Evolutionary conservation across 495 filamentous ascomycete genomes (phyloP).

Genomic region (Bacidia rubella): DNA sequence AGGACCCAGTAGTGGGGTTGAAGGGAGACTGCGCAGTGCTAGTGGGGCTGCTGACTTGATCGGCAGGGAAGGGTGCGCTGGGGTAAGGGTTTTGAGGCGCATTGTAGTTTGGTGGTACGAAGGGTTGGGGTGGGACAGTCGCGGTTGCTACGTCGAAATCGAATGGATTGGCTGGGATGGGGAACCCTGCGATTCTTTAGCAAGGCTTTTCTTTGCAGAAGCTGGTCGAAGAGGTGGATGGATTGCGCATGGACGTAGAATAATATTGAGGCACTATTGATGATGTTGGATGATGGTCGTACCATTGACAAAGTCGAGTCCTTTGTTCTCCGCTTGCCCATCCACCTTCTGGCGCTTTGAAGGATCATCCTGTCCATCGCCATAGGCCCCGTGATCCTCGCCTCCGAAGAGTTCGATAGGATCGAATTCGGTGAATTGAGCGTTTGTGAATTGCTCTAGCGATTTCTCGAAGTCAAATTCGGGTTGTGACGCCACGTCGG

Average conservation of each 20-base stretch:
- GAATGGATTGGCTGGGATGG: neutral
- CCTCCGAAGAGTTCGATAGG: slow-evolving; percentile 29
- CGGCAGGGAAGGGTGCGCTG: neutral
- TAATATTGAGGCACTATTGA: no score
- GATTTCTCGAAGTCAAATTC: slow-evolving; percentile 38
- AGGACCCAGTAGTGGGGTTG: neutral
- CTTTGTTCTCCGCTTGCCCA: slow-evolving; percentile 2
- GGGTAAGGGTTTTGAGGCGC: neutral
- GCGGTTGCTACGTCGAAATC: neutral
- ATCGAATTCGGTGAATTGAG: slow-evolving; percentile 89
- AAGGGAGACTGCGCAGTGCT: slow-evolving; percentile 5
- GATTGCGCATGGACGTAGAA: no score
- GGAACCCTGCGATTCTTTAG: neutral
- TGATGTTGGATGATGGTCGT: no score
- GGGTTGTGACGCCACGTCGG: slow-evolving; percentile 48
- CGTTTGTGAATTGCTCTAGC: slow-evolving; percentile 72
- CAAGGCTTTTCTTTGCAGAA: no score
- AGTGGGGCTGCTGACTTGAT: slow-evolving; percentile 1
- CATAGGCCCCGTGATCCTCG: neutral
- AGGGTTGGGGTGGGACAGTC: neutral
- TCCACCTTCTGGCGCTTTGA: slow-evolving; percentile 6
- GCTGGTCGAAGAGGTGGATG: no score
- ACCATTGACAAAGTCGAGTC: slow-evolving; percentile 14
- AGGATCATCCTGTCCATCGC: neutral
- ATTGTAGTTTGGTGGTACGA: neutral